These are phyloP conservation scores for Magnaporthales sp. DNA, from an alignment of 2,329 filamentous ascomycete species.

Conservation along the genomic window DNA sequence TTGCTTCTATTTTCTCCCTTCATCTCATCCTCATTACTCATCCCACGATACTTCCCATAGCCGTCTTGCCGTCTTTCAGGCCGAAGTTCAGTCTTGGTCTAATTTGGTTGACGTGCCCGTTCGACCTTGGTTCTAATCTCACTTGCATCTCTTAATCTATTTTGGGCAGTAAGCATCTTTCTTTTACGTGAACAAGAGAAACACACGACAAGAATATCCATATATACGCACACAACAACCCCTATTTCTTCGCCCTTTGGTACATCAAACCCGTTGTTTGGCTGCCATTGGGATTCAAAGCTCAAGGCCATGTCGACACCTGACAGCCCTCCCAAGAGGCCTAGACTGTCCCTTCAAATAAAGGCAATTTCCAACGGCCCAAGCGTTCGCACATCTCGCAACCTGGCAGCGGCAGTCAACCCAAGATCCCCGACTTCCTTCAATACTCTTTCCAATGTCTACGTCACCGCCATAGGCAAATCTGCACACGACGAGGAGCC, in stretches of 20 bases:
- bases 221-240: not conserved
- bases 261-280: not conserved
- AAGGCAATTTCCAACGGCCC: conserved; percentile 27
- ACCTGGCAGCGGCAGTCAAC: conserved; percentile 37
- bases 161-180: conserved; percentile 1
- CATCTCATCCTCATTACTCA: not conserved
- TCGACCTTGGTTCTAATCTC: not conserved
- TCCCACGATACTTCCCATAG: not conserved
- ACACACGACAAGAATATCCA: not conserved
- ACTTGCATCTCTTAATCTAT: not conserved
- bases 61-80: not conserved
- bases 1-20: not conserved
- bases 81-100: not conserved
- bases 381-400: conserved; percentile 30
- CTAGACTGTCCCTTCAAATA: conserved; percentile 43
- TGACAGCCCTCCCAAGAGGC: conserved; percentile 34
- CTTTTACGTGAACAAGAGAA: not conserved
- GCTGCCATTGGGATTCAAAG: conserved; percentile 5
- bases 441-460: conserved; percentile 59
- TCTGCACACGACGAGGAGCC: conserved; percentile 38
- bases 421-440: conserved; percentile 53
- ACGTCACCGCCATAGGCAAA: conserved; percentile 53
- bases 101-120: not conserved
- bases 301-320: conserved; percentile 3
- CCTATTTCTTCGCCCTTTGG: not conserved